Conservation (phyloP, 805 yeast genomes). For the Yamadazyma tumulicola region DNA sequence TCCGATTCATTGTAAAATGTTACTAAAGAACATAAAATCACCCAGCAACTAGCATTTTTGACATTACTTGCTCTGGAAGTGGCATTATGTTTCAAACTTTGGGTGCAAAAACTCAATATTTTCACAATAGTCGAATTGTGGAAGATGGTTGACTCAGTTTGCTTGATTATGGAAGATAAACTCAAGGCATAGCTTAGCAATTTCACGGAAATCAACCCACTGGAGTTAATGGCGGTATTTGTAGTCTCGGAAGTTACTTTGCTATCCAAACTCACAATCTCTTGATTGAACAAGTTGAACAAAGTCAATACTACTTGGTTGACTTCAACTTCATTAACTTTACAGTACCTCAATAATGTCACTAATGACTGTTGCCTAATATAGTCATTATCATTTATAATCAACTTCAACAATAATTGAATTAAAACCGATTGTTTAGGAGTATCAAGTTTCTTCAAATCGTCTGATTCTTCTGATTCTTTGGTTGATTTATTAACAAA, state of each 20-base stretch:
- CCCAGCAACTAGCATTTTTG: constrained; percentile 38
- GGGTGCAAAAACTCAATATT: constrained; percentile 44
- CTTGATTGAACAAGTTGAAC: constrained; percentile 26
- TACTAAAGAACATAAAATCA: constrained; percentile 36
- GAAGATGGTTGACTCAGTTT: constrained; percentile 29
- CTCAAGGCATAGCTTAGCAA: constrained; percentile 34
- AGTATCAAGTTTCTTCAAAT: constrained; percentile 18
- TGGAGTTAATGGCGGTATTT: constrained; percentile 10
- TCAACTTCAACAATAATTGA: constrained; percentile 27
- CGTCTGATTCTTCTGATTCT: constrained; percentile 11
- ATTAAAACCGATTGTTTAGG: constrained; percentile 23
- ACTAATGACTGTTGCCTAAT: constrained; percentile 34
- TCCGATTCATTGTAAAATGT: constrained; percentile 40
- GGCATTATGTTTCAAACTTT: constrained; percentile 36
- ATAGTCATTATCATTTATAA: constrained; percentile 30
- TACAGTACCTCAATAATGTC: constrained; percentile 28
- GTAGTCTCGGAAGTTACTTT: constrained; percentile 5
- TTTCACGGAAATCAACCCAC: constrained; percentile 15
- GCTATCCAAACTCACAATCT: constrained; percentile 7
- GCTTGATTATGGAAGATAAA: constrained; percentile 32
- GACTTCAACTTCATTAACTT: constrained; percentile 29
- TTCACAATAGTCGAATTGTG: constrained; percentile 41
- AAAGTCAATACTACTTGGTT: constrained; percentile 31
- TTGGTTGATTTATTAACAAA: constrained; percentile 12
- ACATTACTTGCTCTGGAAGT: constrained; percentile 17